phyloP scores from a whole-genome alignment of 1,284 basidiomycete genomes.

The Marasmius fiardii region DNA sequence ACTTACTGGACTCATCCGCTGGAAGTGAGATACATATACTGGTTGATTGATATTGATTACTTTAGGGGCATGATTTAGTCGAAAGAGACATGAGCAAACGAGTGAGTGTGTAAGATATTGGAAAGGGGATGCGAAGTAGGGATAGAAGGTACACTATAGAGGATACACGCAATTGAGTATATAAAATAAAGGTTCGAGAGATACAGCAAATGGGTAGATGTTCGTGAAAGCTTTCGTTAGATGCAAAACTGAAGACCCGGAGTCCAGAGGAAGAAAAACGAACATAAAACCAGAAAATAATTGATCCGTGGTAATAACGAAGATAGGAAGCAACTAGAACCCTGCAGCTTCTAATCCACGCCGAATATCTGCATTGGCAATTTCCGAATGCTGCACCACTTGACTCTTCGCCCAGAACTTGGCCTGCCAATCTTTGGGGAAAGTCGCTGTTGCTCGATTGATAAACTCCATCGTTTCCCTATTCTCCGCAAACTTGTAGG shows the following conservation, averaged over 20 bases:
- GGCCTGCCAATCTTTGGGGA: slow-evolving; percentile 37
- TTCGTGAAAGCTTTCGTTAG: not conserved
- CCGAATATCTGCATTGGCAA: slow-evolving; percentile 58
- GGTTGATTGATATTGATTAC: no score
- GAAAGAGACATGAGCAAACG: no score
- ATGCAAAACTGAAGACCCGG: not conserved
- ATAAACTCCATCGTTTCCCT: slow-evolving; percentile 46
- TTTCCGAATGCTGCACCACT: slow-evolving; percentile 55
- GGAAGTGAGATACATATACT: no score
- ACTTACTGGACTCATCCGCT: no score
- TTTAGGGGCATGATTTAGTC: no score
- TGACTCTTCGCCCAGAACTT: slow-evolving; percentile 57
- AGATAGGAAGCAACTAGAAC: slow-evolving; percentile 33
- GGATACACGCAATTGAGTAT: not conserved
- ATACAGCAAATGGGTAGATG: not conserved
- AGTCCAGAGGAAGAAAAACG: not conserved
- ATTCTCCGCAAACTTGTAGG: slow-evolving; percentile 49
- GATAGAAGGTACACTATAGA: not conserved
- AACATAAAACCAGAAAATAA: not conserved
- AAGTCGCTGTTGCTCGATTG: slow-evolving; percentile 33
- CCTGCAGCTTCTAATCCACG: slow-evolving; percentile 59
- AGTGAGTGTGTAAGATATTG: no score
- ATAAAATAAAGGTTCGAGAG: not conserved
- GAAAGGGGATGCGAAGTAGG: no score
- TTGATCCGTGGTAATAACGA: not conserved